Evolutionary conservation across 208 protist genomes (phyloP), one percentile per base, ranked within the genome.

Genomic region (Wallacemonas sp.): DNA sequence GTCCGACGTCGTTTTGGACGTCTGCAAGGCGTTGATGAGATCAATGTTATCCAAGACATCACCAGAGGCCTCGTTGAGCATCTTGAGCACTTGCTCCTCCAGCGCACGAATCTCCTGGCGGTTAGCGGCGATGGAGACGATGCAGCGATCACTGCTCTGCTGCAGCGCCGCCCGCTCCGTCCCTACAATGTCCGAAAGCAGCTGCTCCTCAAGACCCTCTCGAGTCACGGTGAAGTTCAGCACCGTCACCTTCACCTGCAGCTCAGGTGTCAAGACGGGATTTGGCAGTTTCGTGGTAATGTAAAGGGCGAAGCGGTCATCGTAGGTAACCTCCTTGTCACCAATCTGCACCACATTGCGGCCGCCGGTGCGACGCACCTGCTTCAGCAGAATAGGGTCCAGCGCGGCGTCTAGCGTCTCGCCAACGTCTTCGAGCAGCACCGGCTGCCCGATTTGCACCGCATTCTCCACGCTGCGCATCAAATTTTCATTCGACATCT

Each of bases 261-360:
- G 74, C 70, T 99, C 97, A 4, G 97, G 97, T 36, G 91, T 83
- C 55, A 97, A 96, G 62, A 96, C 78, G 5, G 97, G 96, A 71
- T 98, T 98, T 17, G 90, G 75, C 30, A 98, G 80, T 68, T 98
- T 98, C 46, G 88, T 97, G 14, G 96, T 97, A 64, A 99, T 96
- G 80, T 95, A 99, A 15, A 99, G 77, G 9, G 72, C 70, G 79
- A 98, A 99, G 55, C 84, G 70, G 26, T 86, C 75, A 65, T 96
- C 82, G 77, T 98, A 98, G 62, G 97, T 91, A 30, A 98, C 83
- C 44, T 98, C 96, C 44, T 88, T 82, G 72, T 98, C 96, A 60
- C 95, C 95, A 2, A 98, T 75, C 28, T 88, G 85, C 12, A 98
- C 84, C 28, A 98, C 80, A 39, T 88, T 67, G 49, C 87, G 73